These are phyloP conservation scores for Buxus sempervirens DNA, from an alignment of 164 flowering plant species.

Conservation along the genomic window DNA sequence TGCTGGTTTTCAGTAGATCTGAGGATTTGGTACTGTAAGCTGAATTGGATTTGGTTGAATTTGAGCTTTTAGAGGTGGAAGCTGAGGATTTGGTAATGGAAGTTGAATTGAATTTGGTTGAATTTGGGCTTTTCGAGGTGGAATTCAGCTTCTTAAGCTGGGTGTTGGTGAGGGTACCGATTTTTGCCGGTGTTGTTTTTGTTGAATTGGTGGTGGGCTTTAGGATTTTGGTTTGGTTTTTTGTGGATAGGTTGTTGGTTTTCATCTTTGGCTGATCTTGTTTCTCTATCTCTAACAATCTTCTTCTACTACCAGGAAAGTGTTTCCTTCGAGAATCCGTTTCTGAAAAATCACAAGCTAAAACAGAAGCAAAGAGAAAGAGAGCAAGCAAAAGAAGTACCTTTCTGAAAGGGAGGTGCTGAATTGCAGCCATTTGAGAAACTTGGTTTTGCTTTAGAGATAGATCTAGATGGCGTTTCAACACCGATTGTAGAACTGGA, in stretches of 20 bases:
- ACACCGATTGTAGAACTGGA: constrained; percentile 9
- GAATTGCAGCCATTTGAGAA: constrained; percentile 18
- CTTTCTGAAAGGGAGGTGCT: constrained; percentile 9
- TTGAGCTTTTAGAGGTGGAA: constrained; percentile 31
- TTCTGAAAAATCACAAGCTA: constrained; percentile 15
- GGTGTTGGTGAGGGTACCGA: constrained; percentile 1
- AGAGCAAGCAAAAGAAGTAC: constrained; percentile 12
- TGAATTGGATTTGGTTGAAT: constrained; percentile 19
- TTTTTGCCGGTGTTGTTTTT: constrained; percentile 5
- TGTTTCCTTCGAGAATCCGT: constrained; percentile 7
- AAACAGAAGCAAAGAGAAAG: constrained; percentile 17
- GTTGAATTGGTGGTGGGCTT: constrained; percentile 24
- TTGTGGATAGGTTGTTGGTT: constrained; percentile 6
- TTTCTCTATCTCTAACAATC: constrained; percentile 1
- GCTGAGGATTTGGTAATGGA: constrained; percentile 40
- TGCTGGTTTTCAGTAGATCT: constrained; percentile 43
- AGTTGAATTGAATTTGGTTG: constrained; percentile 4
- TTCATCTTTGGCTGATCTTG: constrained; percentile 21
- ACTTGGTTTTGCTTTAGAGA: constrained; percentile 3
- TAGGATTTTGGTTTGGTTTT: constrained; percentile 28
- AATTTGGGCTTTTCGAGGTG: constrained; percentile 45
- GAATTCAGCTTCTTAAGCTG: constrained; percentile 4
- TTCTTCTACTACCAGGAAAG: constrained; percentile 7
- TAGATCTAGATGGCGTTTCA: background rate
- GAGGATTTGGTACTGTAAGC: constrained; percentile 36